Percentiles rank a stretch among this genome's conserved stretches.
phyloP scores from a whole-genome alignment of 768 basidiomycete species.

The Amanita muscaria region DNA sequence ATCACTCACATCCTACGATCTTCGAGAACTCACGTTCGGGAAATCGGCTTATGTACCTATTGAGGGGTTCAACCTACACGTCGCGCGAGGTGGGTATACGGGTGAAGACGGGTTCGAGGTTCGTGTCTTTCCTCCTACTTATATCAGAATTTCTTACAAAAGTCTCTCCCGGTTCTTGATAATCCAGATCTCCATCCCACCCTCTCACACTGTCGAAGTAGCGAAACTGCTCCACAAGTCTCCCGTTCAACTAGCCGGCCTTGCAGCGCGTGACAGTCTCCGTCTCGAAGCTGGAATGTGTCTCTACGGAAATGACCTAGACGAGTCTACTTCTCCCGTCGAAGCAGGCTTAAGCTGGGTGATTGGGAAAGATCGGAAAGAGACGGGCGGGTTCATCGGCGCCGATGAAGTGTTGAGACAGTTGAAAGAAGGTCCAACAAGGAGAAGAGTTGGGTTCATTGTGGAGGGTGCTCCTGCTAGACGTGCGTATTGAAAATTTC shows the following conservation, averaged over 20 bases:
- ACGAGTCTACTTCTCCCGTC: conserved; percentile 78
- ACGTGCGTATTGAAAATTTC: conserved; percentile 35
- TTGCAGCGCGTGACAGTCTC: conserved; percentile 91
- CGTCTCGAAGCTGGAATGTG: conserved; percentile 96
- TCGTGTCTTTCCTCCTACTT: conserved; percentile 4
- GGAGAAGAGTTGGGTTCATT: conserved; percentile 73
- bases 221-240: conserved; percentile 54
- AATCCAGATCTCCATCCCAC: conserved; percentile 79
- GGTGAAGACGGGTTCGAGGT: conserved; percentile 99
- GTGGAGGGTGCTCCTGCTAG: conserved; percentile 83
- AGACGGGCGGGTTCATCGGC: conserved; percentile 65
- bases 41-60: conserved; percentile 74
- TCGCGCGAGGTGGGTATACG: conserved; percentile 93
- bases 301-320: conserved; percentile 89
- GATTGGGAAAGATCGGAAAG: conserved; percentile 81
- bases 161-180: background rate
- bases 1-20: conserved; percentile 62
- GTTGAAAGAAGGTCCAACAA: conserved; percentile 68
- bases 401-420: conserved; percentile 64
- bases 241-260: conserved; percentile 76
- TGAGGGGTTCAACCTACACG: conserved; percentile 71
- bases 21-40: conserved; percentile 73
- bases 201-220: conserved; percentile 62
- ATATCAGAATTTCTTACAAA: conserved; percentile 1
- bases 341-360: conserved; percentile 93